Evolutionary conservation across 371 early-diverging fungal species (phyloP).

Genomic region (Mortierella sp.): DNA sequence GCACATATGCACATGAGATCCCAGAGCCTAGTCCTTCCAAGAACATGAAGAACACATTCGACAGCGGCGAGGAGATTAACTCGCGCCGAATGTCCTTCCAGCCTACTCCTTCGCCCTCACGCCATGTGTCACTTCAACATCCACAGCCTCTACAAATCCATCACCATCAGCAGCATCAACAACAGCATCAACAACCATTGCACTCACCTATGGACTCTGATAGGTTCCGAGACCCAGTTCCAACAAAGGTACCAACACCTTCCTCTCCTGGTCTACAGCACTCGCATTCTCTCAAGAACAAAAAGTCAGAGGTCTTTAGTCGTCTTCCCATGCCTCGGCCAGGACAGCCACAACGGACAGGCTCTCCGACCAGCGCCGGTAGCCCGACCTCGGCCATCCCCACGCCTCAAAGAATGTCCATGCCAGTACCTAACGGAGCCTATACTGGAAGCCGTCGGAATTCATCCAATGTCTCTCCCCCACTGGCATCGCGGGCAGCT

Average conservation of each 20-base stretch:
- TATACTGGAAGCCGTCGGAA: slow-evolving; percentile 18
- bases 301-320: slow-evolving; percentile 38
- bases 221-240: slow-evolving; percentile 24
- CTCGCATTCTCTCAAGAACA: slow-evolving; percentile 14
- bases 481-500: slow-evolving; percentile 14
- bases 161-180: slow-evolving; percentile 14
- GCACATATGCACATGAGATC: slow-evolving; percentile 41
- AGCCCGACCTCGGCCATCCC: slow-evolving; percentile 7
- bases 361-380: neutral
- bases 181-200: slow-evolving; percentile 22
- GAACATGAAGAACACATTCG: slow-evolving; percentile 14
- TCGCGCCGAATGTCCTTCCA: slow-evolving; percentile 15
- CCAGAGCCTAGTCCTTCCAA: slow-evolving; percentile 20
- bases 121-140: slow-evolving; percentile 21
- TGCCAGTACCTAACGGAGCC: neutral
- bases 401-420: slow-evolving; percentile 22
- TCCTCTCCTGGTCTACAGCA: slow-evolving; percentile 16
- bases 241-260: slow-evolving; percentile 3
- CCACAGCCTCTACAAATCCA: neutral
- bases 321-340: slow-evolving; percentile 46
- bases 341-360: neutral
- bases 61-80: slow-evolving; percentile 33
- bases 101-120: slow-evolving; percentile 17
- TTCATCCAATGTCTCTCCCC: slow-evolving; percentile 37
- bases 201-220: slow-evolving; percentile 39